Conservation (phyloP, 306 rosid genomes). For the Quercus glauca region DNA sequence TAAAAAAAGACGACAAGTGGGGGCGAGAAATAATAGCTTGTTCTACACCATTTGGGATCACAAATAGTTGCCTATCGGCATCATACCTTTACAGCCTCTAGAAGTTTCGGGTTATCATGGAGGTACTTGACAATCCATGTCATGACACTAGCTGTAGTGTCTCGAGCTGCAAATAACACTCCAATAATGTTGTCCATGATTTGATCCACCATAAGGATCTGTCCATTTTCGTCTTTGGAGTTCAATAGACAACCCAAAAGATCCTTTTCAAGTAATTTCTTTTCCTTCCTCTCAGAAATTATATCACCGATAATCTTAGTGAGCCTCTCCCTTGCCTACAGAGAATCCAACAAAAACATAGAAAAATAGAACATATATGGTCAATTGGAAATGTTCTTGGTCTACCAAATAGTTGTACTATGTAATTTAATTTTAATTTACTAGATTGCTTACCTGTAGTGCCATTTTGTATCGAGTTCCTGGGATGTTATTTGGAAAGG, state of each 20-base stretch:
- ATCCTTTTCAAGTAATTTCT: slow-evolving; percentile 51
- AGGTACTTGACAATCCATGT: slow-evolving; percentile 89
- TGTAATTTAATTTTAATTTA: not conserved
- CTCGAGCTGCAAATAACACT: slow-evolving; percentile 91
- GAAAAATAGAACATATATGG: not conserved
- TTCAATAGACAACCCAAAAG: slow-evolving; percentile 58
- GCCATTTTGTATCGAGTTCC: slow-evolving; percentile 76
- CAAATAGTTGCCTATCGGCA: not conserved
- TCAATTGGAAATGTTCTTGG: not conserved
- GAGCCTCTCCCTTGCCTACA: slow-evolving; percentile 71
- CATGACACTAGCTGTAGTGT: slow-evolving; percentile 88
- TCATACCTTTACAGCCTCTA: slow-evolving; percentile 71
- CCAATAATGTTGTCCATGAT: slow-evolving; percentile 88
- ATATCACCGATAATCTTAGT: slow-evolving; percentile 55
- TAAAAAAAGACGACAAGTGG: not conserved
- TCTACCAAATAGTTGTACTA: no score
- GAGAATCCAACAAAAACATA: not conserved
- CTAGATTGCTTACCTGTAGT: slow-evolving; percentile 38
- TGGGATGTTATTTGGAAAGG: slow-evolving; percentile 66
- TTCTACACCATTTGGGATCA: not conserved
- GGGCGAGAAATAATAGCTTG: not conserved
- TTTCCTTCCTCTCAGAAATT: slow-evolving; percentile 63
- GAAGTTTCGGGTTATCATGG: slow-evolving; percentile 71
- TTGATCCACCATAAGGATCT: slow-evolving; percentile 56
- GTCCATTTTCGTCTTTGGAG: slow-evolving; percentile 53